Evolutionary conservation across 768 basidiomycete species (phyloP).

Genomic region (Boletellus emodensis): DNA sequence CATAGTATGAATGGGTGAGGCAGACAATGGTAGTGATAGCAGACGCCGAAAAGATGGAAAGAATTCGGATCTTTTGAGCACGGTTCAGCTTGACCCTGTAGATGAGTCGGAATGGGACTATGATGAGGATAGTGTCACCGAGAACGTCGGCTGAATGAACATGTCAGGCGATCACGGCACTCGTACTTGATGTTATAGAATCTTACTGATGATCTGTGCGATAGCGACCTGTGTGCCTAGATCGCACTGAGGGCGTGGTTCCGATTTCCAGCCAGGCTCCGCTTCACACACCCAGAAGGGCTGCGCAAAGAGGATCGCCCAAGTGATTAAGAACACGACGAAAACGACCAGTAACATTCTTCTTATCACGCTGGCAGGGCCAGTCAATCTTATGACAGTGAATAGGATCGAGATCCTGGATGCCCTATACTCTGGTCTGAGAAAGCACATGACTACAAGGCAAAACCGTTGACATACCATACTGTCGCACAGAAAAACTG

Average conservation of each 20-base stretch:
- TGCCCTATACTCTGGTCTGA: not conserved
- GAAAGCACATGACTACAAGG: not conserved
- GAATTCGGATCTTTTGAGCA: constrained; percentile 1
- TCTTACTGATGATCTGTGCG: constrained; percentile 2
- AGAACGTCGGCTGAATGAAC: constrained; percentile 2
- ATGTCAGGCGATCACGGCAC: not conserved
- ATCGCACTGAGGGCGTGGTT: not conserved
- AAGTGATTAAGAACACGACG: not conserved
- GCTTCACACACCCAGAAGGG: constrained; percentile 4
- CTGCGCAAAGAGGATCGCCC: constrained; percentile 5
- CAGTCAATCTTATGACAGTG: constrained; percentile 1
- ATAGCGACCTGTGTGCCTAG: not conserved
- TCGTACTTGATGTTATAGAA: not conserved
- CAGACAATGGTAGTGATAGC: constrained; percentile 3
- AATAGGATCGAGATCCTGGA: constrained; percentile 5
- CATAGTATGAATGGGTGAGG: not conserved
- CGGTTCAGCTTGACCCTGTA: not conserved
- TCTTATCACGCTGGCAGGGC: not conserved
- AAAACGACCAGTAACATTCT: not conserved
- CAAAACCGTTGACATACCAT: not conserved
- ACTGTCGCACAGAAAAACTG: not conserved
- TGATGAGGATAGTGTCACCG: not conserved
- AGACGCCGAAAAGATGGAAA: constrained; percentile 5
- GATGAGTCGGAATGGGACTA: not conserved
- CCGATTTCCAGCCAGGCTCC: constrained; percentile 2